Evolutionary conservation across 192 early-diverging fungal genomes (phyloP), one percentile per base, ranked within the genome.

Genomic region (Helicostylum pulchrum): DNA sequence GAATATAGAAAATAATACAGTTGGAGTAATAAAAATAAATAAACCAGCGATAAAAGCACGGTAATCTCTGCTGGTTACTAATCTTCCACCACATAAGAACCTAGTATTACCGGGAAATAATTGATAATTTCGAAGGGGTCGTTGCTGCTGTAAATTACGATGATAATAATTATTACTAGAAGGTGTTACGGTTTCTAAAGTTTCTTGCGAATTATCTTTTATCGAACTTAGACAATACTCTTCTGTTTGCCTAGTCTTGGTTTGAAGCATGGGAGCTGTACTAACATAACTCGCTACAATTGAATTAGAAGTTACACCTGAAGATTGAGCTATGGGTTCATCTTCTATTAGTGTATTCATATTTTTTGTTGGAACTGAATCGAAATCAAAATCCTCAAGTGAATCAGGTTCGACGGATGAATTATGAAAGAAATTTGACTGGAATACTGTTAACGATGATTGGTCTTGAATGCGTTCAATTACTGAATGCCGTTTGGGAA

Each of bases 61-160:
- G n/a, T 80, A 85, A 20, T 82, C 80, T 49, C 76, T 80, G 63
- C 87, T 86, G 0, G 88, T 90, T 53, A 88, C 77, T 43, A 81
- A 68, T n/a, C 86, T 81, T 1, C 88, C 88, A 15, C 80, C 73
- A 12, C 82, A 80, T 55, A 84, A 80, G 66, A 87, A 87, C 61
- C 79, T 75, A 68, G 83, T 88, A 64, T 71, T 53, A 15, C 82
- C 82, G 21, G 81, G 78, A 66, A 77, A 83, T 15, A 78, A 17
- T 63, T 83, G 77, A 55, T 83, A 83, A 63, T 79, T 79, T 12
- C 70, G 51, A 49, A 58, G 55, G 20, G 12, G 53, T 20, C 53
- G 51, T 7, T 57, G 44, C 5, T 58, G 56, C 36, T 45, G 58
- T 8, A 39, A 19, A 12, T 56, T 31, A 10, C n/a, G 54, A 7